Percentiles rank a stretch among this genome's conserved stretches.
Conservation (phyloP, 805 yeast genomes). For the Saturnispora gosingensis region DNA sequence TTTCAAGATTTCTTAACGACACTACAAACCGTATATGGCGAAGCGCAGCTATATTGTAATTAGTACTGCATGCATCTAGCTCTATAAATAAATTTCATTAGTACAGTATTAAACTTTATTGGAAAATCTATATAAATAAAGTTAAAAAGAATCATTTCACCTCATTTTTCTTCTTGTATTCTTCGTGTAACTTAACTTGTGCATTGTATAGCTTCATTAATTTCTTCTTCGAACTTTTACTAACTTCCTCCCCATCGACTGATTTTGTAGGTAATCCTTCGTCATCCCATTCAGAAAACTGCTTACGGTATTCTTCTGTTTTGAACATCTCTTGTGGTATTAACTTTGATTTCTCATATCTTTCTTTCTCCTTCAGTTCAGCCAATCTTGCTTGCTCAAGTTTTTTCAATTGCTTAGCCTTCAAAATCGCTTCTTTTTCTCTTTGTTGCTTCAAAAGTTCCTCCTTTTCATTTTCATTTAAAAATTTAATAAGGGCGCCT, state of each 20-base stretch:
- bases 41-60: too few relatives aligned
- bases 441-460: constrained; percentile 54
- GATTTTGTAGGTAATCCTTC: constrained; percentile 75
- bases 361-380: constrained; percentile 56
- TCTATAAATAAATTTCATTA: too few relatives aligned
- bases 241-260: constrained; percentile 67
- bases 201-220: constrained; percentile 65
- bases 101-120: not conserved
- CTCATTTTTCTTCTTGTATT: constrained; percentile 29
- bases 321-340: constrained; percentile 70
- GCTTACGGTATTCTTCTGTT: constrained; percentile 29
- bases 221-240: constrained; percentile 82
- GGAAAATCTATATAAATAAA: too few relatives aligned
- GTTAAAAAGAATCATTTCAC: not conserved
- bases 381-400: constrained; percentile 50
- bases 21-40: too few relatives aligned
- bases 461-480: constrained; percentile 57
- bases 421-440: constrained; percentile 43
- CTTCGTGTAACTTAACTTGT: constrained; percentile 76
- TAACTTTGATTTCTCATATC: constrained; percentile 55
- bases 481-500: constrained; percentile 76
- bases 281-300: constrained; percentile 73
- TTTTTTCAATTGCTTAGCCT: constrained; percentile 32
- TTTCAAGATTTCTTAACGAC: too few relatives aligned
- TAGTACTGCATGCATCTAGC: not conserved